Conservation (phyloP, 768 basidiomycete species). For the Xanthoconium purpureum region DNA sequence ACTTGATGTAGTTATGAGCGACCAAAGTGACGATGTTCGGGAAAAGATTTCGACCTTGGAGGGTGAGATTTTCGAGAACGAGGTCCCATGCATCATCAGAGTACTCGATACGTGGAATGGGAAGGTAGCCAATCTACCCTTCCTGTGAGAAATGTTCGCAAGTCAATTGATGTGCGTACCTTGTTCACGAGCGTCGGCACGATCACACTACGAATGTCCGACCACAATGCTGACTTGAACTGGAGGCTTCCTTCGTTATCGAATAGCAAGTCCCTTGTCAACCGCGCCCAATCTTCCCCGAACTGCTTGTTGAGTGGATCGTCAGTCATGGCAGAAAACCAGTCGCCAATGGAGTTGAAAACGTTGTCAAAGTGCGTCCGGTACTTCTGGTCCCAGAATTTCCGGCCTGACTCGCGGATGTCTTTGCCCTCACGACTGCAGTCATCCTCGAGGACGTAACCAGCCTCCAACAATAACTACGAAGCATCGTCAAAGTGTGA, state of each 20-base stretch:
- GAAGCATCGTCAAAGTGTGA: neutral
- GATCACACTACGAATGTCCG: slow-evolving; percentile 81
- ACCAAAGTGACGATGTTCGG: slow-evolving; percentile 75
- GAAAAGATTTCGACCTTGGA: slow-evolving; percentile 86
- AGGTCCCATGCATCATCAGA: slow-evolving; percentile 83
- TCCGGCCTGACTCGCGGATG: slow-evolving; percentile 67
- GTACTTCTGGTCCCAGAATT: slow-evolving; percentile 76
- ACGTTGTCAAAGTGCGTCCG: slow-evolving; percentile 77
- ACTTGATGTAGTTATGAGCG: slow-evolving; percentile 78
- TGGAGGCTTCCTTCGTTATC: slow-evolving; percentile 71
- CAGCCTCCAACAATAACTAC: slow-evolving; percentile 72
- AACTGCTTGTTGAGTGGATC: slow-evolving; percentile 82
- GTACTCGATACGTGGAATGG: slow-evolving; percentile 94
- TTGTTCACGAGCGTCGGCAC: slow-evolving; percentile 74
- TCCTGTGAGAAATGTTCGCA: neutral
- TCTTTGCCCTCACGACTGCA: slow-evolving; percentile 62
- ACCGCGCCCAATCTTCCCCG: slow-evolving; percentile 76
- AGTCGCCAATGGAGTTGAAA: slow-evolving; percentile 66
- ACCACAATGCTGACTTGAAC: slow-evolving; percentile 89
- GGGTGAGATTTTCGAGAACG: slow-evolving; percentile 89
- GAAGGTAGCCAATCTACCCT: slow-evolving; percentile 67
- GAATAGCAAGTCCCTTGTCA: slow-evolving; percentile 83
- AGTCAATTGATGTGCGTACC: slow-evolving; percentile 37
- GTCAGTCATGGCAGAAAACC: slow-evolving; percentile 81
- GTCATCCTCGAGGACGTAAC: slow-evolving; percentile 80